phyloP scores from a whole-genome alignment of 768 basidiomycete species.

The Cyclocybe aegerita region DNA sequence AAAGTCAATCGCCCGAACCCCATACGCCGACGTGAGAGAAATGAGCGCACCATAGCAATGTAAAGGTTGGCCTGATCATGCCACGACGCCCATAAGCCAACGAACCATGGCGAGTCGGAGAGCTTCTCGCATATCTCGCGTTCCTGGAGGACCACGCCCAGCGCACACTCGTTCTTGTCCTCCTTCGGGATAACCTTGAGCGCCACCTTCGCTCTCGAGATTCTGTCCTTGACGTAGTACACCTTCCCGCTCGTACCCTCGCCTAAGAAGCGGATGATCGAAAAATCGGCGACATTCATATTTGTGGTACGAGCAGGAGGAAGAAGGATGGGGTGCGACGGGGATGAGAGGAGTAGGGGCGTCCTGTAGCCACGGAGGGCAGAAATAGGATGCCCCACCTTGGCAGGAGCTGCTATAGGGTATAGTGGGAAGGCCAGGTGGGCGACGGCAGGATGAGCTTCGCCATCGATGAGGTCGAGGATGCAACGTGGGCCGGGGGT shows the following conservation, averaged over 20 bases:
- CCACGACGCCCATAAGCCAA: conserved; percentile 21
- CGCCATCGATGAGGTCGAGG: conserved; percentile 4
- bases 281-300: conserved; percentile 15
- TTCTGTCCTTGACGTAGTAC: conserved; percentile 23
- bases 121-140: conserved; percentile 18
- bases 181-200: conserved; percentile 29
- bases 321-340: background rate
- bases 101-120: conserved; percentile 21
- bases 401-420: background rate
- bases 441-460: background rate
- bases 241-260: conserved; percentile 27
- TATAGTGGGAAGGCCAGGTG: no score
- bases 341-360: background rate
- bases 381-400: background rate
- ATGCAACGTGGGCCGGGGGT: conserved; percentile 7
- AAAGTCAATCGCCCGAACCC: background rate
- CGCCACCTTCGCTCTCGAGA: conserved; percentile 21
- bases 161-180: conserved; percentile 10
- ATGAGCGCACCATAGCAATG: conserved; percentile 20
- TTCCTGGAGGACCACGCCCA: conserved; percentile 18
- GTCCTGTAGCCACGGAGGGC: background rate
- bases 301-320: background rate
- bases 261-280: conserved; percentile 24
- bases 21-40: background rate
- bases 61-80: conserved; percentile 23